Conservation (phyloP, 495 filamentous ascomycete genomes). For the Aspergillus carlsbadensis region DNA sequence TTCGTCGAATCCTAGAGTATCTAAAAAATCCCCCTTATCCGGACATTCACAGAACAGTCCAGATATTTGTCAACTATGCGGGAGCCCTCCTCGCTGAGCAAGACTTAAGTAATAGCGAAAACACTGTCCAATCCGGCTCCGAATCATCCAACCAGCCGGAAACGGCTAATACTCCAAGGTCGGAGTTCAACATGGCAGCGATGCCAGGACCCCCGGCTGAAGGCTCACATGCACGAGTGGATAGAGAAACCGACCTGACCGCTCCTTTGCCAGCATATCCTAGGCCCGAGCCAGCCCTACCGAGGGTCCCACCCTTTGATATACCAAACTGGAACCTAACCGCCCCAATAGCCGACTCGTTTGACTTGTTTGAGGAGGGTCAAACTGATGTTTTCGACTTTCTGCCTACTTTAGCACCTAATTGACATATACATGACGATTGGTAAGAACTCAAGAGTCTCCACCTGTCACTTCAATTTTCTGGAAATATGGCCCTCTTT, state of each 20-base stretch:
- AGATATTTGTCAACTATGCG: conserved; percentile 44
- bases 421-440: neutral
- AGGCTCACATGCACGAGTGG: neutral
- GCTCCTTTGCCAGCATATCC: conserved; percentile 18
- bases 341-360: conserved; percentile 43
- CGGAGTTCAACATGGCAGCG: conserved; percentile 3
- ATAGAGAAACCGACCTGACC: conserved; percentile 4
- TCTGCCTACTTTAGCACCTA: conserved; percentile 35
- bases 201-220: neutral
- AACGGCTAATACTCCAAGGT: conserved; percentile 15
- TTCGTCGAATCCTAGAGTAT: conserved; percentile 38
- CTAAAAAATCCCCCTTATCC: conserved; percentile 44
- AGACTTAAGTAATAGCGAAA: conserved; percentile 1
- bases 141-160: conserved; percentile 18
- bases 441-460: too few species aligned
- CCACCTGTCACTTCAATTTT: too few species aligned
- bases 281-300: conserved; percentile 32
- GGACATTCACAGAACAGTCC: conserved; percentile 44
- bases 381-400: conserved; percentile 48
- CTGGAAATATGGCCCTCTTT: too few species aligned
- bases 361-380: conserved; percentile 45
- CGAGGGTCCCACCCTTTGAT: conserved; percentile 36
- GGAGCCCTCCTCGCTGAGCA: conserved; percentile 39
- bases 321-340: conserved; percentile 44
- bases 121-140: neutral